Base-by-base conservation (phyloP, 2,329 filamentous ascomycete genomes). In the Nothophaeocryptopus gaeumannii region DNA sequence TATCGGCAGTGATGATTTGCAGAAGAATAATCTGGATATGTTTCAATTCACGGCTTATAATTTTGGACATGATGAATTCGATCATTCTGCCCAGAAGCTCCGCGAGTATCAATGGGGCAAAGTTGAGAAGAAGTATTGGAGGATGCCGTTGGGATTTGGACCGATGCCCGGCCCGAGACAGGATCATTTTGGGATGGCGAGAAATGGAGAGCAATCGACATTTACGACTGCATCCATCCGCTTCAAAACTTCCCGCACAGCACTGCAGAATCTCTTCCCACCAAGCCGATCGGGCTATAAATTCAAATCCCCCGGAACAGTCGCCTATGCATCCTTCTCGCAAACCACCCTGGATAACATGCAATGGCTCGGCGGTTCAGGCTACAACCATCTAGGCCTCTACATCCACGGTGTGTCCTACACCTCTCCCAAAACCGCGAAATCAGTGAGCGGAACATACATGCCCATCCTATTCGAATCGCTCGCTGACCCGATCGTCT, bases 321-420 rank as follows among this genome's bases (percentile, higher is more conserved):
- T 67, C 2, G 69, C 62, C 5, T 67, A 66, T 31, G 72, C 72
- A 1, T 70, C 65, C 9, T 67, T 75, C 45, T 61, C 64, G 0
- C 62, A 66, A 14, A 71, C 70, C 2, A 68, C 70, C 14, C 62
- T 75, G 4, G 48, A 58, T 31, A 75, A 76, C 0, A 76, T 85
- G 72, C 71, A 77, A 29, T 85, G 82, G 81, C 74, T 86, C 0
- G 81, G 78, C 3, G 82, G 82, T 2, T 66, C 68, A 0, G 81
- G 82, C 1, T 85, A 85, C 61, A 74, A 69, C 13, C 75, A 78
- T 56, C 68, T 82, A 11, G 82, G 80, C 0, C 71, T 86, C 0
- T 84, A 82, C 59, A 75, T 86, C 12, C 82, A 85, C 53, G 82
- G 79, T 0, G 77, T 85, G 1, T 66, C 81, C 53, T 83, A 83